Evolutionary conservation across 2,329 filamentous ascomycete species (phyloP).

Genomic region (Penicillium verrucosum): DNA sequence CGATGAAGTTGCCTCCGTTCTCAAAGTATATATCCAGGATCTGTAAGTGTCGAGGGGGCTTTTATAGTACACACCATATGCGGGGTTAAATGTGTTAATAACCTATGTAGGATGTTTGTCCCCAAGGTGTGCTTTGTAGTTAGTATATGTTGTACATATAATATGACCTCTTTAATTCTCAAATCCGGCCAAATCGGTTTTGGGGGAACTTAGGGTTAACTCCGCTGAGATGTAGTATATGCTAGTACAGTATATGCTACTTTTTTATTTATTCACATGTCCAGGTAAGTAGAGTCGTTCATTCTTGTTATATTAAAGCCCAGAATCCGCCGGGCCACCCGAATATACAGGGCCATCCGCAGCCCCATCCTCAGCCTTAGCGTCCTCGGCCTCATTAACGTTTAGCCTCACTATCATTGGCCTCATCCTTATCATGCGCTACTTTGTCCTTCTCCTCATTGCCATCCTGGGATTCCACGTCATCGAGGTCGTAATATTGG

Average conservation of each 20-base stretch:
- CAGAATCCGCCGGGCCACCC: background rate
- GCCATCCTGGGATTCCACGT: background rate
- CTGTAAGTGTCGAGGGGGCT: background rate
- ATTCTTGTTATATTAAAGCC: background rate
- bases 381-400: background rate
- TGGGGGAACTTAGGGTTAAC: background rate
- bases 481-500: background rate
- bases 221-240: background rate
- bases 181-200: background rate
- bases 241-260: background rate
- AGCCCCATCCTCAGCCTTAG: background rate
- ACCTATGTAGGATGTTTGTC: background rate
- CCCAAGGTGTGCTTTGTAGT: too few relatives aligned
- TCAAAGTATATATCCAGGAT: slow-evolving; percentile 52
- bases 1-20: slow-evolving; percentile 54
- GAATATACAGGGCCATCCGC: background rate
- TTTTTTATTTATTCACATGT: background rate
- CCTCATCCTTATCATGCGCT: background rate
- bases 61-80: background rate
- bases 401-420: background rate
- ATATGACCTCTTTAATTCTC: background rate
- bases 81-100: background rate
- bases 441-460: background rate
- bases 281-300: background rate
- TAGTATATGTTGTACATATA: background rate